Evolutionary conservation across 176 grass and related monocot genomes (phyloP), one percentile per base, ranked within the genome.

Genomic region (Neostapfia colusana): DNA sequence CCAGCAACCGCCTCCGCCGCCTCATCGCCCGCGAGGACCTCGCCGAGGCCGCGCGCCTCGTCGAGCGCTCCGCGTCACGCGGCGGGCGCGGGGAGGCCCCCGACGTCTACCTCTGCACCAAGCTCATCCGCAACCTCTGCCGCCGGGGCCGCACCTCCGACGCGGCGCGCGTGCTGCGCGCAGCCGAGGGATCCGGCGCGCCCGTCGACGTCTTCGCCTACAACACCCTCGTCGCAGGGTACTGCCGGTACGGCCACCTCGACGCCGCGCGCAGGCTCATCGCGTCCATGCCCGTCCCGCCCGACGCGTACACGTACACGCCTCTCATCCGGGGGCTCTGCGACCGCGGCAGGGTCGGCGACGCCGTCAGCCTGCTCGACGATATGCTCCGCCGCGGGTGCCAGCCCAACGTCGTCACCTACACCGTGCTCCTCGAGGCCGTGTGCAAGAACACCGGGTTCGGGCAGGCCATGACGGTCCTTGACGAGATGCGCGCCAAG

Each of bases 301-400:
- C 86, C 26, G 85, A 88, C 80, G 85, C 85, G 50, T 88, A 88
- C 74, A 90, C 90, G 12, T 89, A 93, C 83, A 93, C 87, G 63
- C 87, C 85, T 11, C 77, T 93, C 40, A 93, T 93, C 71, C 83
- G 90, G 0, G 70, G 73, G 10, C 87, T 93, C 53, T 93, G 90
- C 40, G 74, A 67, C 80, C 73, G 82, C 39, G 86, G 86, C 23
- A 84, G 85, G 62, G 72, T 89, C 50, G 68, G 51, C 21, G 74
- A 89, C 62, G 86, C 86, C 8, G 41, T 93, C 72, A 67, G 79
- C 66, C 56, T 85, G 57, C 79, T 93, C 46, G 87, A 89, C 25
- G 76, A 82, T 70, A 82, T 93, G 65, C 79, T 93, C 59, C 73
- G 25, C 15, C 84, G 85, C 20, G 81, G 65, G 0, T 93, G 86